Percentiles rank a stretch among this genome's conserved stretches.
Evolutionary conservation across 257 asterid species (phyloP).

Genomic region (Prunella vulgaris): DNA sequence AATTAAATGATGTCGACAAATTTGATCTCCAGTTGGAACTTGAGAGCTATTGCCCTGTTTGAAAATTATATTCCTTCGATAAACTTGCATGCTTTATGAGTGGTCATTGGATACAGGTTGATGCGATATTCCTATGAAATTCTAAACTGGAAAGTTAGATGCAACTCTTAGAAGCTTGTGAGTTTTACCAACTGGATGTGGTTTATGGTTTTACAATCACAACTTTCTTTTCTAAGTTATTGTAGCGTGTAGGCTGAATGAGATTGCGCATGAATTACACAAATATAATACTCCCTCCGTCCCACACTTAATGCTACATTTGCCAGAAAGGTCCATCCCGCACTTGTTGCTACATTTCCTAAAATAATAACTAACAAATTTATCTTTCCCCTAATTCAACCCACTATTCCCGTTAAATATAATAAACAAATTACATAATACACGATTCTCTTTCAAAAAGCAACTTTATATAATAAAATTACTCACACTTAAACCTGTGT

Average conservation of each 20-base stretch:
- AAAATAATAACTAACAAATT: too few relatives aligned
- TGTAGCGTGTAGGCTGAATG: slow-evolving; percentile 5
- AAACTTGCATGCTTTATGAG: neutral
- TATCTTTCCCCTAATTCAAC: too few relatives aligned
- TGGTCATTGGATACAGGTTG: slow-evolving; percentile 6
- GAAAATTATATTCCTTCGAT: neutral
- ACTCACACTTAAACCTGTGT: too few relatives aligned
- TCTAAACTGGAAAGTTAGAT: neutral
- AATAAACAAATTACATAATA: too few relatives aligned
- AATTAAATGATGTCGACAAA: neutral
- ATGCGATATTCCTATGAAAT: neutral
- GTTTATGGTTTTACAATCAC: neutral
- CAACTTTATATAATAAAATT: too few relatives aligned
- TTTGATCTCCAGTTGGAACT: neutral
- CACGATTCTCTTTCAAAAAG: too few relatives aligned
- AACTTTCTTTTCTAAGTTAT: neutral
- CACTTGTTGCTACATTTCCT: too few relatives aligned
- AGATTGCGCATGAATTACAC: neutral
- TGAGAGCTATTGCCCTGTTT: neutral
- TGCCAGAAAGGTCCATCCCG: too few relatives aligned
- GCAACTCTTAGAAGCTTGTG: neutral
- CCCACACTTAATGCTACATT: too few relatives aligned
- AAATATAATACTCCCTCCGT: too few relatives aligned
- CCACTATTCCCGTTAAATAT: too few relatives aligned
- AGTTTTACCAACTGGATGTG: neutral